Evolutionary conservation across 2,329 filamentous ascomycete species (phyloP), one percentile per base, ranked within the genome.

Genomic region (Aspergillus pseudoglaucus): DNA sequence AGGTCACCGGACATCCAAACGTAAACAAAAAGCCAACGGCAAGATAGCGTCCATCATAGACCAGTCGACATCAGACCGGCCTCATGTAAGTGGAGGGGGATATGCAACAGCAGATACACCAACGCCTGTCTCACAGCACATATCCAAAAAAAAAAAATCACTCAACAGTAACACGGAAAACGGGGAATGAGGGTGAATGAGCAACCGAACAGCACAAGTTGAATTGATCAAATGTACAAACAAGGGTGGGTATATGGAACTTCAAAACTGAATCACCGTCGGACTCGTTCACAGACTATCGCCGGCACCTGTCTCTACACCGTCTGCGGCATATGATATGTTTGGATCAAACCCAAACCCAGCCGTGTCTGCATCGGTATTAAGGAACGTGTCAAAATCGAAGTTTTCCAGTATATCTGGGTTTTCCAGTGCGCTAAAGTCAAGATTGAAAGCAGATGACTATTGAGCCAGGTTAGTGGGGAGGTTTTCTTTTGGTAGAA

Each of bases 301-400:
- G 45, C 62, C 63, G 48, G 66, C 60, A 56, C 67, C 67, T 43
- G 69, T 71, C 56, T 71, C 70, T 53, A 73, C 70, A 56, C 69
- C 67, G 52, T 73, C 71, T 10, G 62, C 58, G 30, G 61, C 50
- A 50, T 69, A 71, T 39, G 61, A 49, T 48, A 69, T 62, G 52
- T 56, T 71, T 18, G 68, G 65, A 38, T 71, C 69, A 49, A 74
- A 74, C 22, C 66, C 66, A 55, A 74, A 74, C 18, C 63, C 64
- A 32, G 62, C 59, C n/a, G 61, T 59, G 47, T 69, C 70, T 40
- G 58, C 63, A 54, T 78, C 78, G 35, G 76, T 80, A 58, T 83
- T 81, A 45, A 85, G 70, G 70, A 84, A 85, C 14, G 77, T 80
- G 60, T 44, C 82, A 62, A 85, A 85, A 64, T 85, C 81, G 62